Percentiles rank a stretch among this genome's conserved stretches.
phyloP scores from a whole-genome alignment of 805 yeast genomes.

The Cyberlindnera veronae region DNA sequence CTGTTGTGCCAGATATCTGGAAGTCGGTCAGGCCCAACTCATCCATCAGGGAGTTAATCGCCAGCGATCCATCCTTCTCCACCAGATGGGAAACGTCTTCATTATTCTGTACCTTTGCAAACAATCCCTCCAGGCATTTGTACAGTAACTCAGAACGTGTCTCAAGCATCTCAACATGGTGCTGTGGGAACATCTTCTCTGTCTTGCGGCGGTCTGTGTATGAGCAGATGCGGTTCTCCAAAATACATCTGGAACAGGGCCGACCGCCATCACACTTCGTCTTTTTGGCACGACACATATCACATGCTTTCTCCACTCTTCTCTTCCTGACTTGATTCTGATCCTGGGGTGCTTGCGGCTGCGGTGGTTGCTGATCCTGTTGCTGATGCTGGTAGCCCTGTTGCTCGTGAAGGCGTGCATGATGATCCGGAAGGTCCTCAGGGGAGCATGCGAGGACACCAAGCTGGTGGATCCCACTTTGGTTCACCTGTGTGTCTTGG shows the following conservation, averaged over 20 bases:
- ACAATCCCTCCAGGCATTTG: constrained; percentile 41
- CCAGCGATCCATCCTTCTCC: constrained; percentile 4
- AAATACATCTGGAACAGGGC: constrained; percentile 54
- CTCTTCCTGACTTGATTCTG: constrained; percentile 23
- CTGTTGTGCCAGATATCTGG: not conserved
- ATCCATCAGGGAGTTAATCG: constrained; percentile 4
- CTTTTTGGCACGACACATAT: constrained; percentile 57
- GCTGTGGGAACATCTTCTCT: constrained; percentile 51
- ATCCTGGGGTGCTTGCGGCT: not conserved
- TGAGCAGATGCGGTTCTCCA: constrained; percentile 56
- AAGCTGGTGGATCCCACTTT: too few species aligned
- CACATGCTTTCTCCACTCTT: constrained; percentile 64
- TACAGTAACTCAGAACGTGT: constrained; percentile 52
- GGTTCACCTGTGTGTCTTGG: too few species aligned
- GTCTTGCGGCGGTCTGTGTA: constrained; percentile 52
- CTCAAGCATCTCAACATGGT: constrained; percentile 62
- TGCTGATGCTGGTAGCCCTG: not conserved
- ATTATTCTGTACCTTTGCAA: not conserved
- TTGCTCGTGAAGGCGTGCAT: too few species aligned
- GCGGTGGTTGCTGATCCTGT: not conserved
- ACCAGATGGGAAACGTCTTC: not conserved
- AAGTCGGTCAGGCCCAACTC: constrained; percentile 1
- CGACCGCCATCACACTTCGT: constrained; percentile 62
- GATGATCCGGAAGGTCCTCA: too few species aligned
- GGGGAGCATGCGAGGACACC: too few species aligned